Evolutionary conservation across 1,284 basidiomycete genomes (phyloP), one percentile per base, ranked within the genome.

Genomic region (Microbotryum lychnidis-dioicae): DNA sequence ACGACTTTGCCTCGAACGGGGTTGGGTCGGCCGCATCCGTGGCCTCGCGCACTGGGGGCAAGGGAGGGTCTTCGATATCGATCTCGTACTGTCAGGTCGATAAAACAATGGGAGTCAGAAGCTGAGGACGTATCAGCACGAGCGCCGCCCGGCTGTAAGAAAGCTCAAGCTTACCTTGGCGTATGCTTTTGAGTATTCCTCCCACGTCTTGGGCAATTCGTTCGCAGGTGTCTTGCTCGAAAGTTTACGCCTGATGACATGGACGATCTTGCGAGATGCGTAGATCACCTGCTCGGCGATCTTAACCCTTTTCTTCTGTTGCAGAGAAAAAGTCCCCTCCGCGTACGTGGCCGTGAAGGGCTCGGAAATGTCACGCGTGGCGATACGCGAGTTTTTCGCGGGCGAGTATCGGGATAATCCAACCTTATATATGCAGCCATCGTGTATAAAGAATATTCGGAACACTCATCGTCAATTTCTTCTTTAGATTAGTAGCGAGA

Each of bases 191-290:
- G 58, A 49, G 55, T 66, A 72, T 37, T 72, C 70, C 14, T 58
- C 63, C 72, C 70, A 71, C 9, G 68, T 68, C 42, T 66, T 59
- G 0, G 71, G 70, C 37, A 70, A 50, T 50, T 69, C 57, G 18
- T 73, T 64, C 42, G 54, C 57, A 9, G 67, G 68, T 20, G 67
- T 67, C 56, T 66, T 69, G n/a, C 62, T 65, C 45, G 56, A 67
- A n/a, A 72, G 49, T 51, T 63, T 65, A 2, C 52, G 27, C 49
- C 56, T 56, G 25, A 67, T 51, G 37, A 54, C 58, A 14, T n/a
- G 45, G 8, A 62, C 23, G 0, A 60, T 57, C 25, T 54, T 23
- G 9, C 51, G 29, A 42, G 37, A 42, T 9, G 55, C 60, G 3
- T 54, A 49, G 18, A 62, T 52, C 9, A 46, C 18, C 10, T 51